Base-by-base conservation (phyloP, 257 asterid species). In the Nicotiana knightiana region DNA sequence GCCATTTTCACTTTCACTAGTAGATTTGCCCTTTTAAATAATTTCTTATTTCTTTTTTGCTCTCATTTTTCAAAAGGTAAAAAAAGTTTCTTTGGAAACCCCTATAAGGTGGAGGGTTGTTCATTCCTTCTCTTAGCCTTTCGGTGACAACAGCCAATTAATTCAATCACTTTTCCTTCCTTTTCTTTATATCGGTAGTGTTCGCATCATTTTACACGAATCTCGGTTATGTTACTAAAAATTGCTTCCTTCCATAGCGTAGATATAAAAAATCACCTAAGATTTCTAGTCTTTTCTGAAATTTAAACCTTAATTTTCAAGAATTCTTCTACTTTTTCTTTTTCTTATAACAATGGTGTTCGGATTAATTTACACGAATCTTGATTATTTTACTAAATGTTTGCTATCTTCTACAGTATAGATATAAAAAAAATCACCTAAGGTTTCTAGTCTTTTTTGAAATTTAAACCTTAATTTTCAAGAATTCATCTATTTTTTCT, bases 141-240 rank as follows among this genome's bases (percentile, higher is more conserved):
- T 92, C 94, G 93, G 97, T 91, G 97, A 21, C 16, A 48, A 73
- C 48, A 48, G 86, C 30, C 81, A 85, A 86, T 43, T 71, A 71
- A 59, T 87, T 82, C 88, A 84, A 84, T 81, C 84, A 59, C 85
- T 82, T 83, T 85, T 68, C 67, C 81, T 65, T 16, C 63, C 3
- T 28, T 9, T 39, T 15, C 21, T 76, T 32, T 3, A n/a, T n/a
- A 43, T 11, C 1, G 0, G 0, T 21, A 9, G 0, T 11, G 37
- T 70, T 43, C 1, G 0, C 0, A 43, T 46, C 1, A 71, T 0
- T 11, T 11, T 68, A n/a, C 0, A 10, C n/a, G 1, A 5, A n/a
- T 10, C 0, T 68, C 24, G 12, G 2, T 1, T 39, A n/a, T 39
- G 0, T 6, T 39, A 39, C 0, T 39, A 39, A 39, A 39, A 1